A percentile compares a stretch with the other conserved stretches of the same genome.
Conservation (phyloP, 495 filamentous ascomycete species). For the Penicillium tannophilum region DNA sequence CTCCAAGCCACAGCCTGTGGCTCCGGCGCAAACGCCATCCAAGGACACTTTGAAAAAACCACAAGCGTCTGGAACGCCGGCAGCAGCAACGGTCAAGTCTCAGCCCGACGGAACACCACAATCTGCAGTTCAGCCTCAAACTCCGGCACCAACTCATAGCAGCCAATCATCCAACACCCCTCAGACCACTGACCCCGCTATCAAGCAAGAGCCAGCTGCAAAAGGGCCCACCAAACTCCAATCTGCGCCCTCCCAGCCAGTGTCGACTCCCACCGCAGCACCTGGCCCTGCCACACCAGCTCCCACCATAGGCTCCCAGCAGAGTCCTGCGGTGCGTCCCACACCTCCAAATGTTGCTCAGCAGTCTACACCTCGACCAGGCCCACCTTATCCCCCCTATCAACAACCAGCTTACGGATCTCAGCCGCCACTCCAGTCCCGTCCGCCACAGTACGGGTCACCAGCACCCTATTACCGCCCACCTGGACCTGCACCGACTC, state of each 20-base stretch:
- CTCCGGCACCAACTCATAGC: conserved; percentile 19
- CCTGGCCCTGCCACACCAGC: conserved; percentile 26
- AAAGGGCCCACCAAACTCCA: conserved; percentile 11
- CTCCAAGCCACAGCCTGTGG: conserved; percentile 20
- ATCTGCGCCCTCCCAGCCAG: conserved; percentile 20
- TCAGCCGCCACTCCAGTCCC: conserved; percentile 41
- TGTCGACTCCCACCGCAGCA: conserved; percentile 22
- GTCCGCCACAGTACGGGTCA: conserved; percentile 39
- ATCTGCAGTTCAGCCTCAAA: conserved; percentile 21
- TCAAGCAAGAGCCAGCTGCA: conserved; percentile 40
- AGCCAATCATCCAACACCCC: conserved; percentile 7
- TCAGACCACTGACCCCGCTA: conserved; percentile 21
- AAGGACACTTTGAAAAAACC: conserved; percentile 11
- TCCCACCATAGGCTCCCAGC: conserved; percentile 19
- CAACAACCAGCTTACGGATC: conserved; percentile 38
- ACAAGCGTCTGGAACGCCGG: conserved; percentile 28
- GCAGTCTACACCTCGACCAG: conserved; percentile 29
- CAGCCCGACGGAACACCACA: conserved; percentile 37
- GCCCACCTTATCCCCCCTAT: conserved; percentile 32
- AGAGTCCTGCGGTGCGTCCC: conserved; percentile 25
- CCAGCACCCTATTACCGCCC: conserved; percentile 42
- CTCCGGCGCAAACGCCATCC: conserved; percentile 22
- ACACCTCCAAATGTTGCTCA: conserved; percentile 21
- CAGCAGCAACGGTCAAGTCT: conserved; percentile 29
- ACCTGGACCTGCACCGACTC: conserved; percentile 29